Conservation (phyloP, 352 stramenopile species). For the Achlya hypogyna region DNA sequence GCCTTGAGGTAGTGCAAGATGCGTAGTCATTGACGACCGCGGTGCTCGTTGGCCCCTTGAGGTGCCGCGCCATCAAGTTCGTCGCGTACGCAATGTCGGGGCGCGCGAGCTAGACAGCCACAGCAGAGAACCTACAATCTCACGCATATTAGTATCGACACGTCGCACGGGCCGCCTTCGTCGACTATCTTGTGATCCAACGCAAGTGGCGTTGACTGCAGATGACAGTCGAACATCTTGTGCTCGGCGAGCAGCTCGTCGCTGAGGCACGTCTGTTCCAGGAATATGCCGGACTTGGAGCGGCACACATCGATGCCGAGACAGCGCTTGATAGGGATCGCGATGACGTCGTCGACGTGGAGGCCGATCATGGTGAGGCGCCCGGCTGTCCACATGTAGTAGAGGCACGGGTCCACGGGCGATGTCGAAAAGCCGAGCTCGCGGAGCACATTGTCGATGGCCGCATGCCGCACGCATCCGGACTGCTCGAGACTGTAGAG, state of each 20-base stretch:
- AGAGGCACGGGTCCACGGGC: conserved; percentile 26
- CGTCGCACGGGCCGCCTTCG: background rate
- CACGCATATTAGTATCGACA: background rate
- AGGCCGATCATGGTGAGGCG: background rate
- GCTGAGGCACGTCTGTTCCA: conserved; percentile 25
- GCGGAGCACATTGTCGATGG: conserved; percentile 23
- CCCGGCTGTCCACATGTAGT: conserved; percentile 10
- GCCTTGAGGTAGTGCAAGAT: conserved; percentile 1
- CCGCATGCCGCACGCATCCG: conserved; percentile 25
- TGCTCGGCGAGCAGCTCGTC: conserved; percentile 22
- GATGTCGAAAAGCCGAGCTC: conserved; percentile 21
- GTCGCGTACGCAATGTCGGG: conserved; percentile 24
- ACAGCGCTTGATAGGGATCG: conserved; percentile 20
- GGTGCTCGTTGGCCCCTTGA: background rate
- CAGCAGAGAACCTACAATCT: conserved; percentile 27
- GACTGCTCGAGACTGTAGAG: conserved; percentile 31
- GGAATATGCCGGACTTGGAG: background rate
- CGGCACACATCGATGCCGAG: conserved; percentile 25
- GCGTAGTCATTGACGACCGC: background rate
- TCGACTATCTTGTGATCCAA: background rate
- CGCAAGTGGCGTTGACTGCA: background rate
- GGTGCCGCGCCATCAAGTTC: background rate
- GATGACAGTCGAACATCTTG: background rate
- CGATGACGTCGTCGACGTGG: conserved; percentile 31
- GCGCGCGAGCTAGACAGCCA: conserved; percentile 26